A percentile compares a stretch with the other conserved stretches of the same genome.
These are phyloP conservation scores for Lentinus tigrinus DNA, from an alignment of 768 basidiomycete genomes.

Conservation along the genomic window DNA sequence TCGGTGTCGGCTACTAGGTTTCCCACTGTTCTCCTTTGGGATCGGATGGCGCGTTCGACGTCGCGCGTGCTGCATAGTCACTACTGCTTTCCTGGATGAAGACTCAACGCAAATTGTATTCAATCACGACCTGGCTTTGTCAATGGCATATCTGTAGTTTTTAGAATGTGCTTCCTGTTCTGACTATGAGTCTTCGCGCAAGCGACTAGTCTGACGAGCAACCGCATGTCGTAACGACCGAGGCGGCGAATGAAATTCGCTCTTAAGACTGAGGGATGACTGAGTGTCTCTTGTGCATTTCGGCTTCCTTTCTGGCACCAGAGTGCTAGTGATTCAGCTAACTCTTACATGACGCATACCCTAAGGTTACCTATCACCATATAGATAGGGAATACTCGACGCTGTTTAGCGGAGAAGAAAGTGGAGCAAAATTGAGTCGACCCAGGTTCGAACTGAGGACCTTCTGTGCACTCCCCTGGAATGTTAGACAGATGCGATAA, in stretches of 20 bases:
- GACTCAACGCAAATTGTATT: constrained; percentile 11
- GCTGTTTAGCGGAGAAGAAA: neutral
- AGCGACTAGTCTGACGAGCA: too few relatives aligned
- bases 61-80: constrained; percentile 4
- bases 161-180: neutral
- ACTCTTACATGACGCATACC: too few relatives aligned
- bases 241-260: too few relatives aligned
- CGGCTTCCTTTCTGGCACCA: too few relatives aligned
- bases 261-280: too few relatives aligned
- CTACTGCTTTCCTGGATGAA: constrained; percentile 14
- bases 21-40: neutral
- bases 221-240: too few relatives aligned
- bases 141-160: constrained; percentile 13
- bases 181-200: too few relatives aligned
- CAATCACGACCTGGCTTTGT: constrained; percentile 8
- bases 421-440: neutral
- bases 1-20: constrained; percentile 49
- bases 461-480: neutral
- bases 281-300: too few relatives aligned
- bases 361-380: too few relatives aligned
- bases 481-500: constrained; percentile 85
- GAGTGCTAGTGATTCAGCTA: too few relatives aligned
- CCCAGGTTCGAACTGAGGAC: neutral
- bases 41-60: neutral
- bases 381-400: too few relatives aligned